A percentile compares a stretch with the other conserved stretches of the same genome.
phyloP scores from a whole-genome alignment of 2,329 filamentous ascomycete genomes.

The Balansia obtecta region DNA sequence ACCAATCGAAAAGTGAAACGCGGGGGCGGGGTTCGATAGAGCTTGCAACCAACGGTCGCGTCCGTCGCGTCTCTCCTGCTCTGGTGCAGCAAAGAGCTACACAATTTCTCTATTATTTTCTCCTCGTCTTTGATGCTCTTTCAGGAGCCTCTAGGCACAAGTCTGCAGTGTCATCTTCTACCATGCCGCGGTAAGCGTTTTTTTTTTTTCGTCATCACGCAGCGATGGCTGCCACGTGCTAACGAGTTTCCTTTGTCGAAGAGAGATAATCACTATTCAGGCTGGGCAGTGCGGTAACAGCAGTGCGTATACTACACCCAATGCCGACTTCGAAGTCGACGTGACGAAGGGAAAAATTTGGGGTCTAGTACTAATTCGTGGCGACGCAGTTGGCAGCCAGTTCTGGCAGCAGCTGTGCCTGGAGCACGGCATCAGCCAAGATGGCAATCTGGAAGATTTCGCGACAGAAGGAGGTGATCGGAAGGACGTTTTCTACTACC shows the following conservation, averaged over 20 bases:
- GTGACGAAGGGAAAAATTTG: not conserved
- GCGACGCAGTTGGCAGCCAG: slow-evolving; percentile 68
- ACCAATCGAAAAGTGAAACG: slow-evolving; percentile 1
- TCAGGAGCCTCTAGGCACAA: not conserved
- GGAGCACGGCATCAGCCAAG: slow-evolving; percentile 94
- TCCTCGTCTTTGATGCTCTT: not conserved
- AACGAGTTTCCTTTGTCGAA: slow-evolving; percentile 22
- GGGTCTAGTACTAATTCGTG: not conserved
- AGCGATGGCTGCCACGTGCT: not conserved
- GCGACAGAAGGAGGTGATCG: slow-evolving; percentile 94
- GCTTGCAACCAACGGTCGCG: not conserved
- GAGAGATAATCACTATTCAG: slow-evolving; percentile 98
- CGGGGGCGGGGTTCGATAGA: slow-evolving; percentile 7
- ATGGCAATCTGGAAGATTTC: slow-evolving; percentile 95
- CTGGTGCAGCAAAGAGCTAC: not conserved
- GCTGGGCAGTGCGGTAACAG: slow-evolving; percentile 99
- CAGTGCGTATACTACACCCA: slow-evolving; percentile 48
- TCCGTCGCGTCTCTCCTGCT: slow-evolving; percentile 5
- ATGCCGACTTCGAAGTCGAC: not conserved
- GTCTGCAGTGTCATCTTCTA: slow-evolving; percentile 3
- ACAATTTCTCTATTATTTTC: not conserved
- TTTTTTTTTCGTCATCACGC: slow-evolving; percentile 2
- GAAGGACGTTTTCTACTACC: slow-evolving; percentile 99
- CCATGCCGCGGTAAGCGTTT: slow-evolving; percentile 16
- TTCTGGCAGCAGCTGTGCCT: slow-evolving; percentile 99